Conservation (phyloP, 805 yeast species). For the Spathaspora girioi region DNA sequence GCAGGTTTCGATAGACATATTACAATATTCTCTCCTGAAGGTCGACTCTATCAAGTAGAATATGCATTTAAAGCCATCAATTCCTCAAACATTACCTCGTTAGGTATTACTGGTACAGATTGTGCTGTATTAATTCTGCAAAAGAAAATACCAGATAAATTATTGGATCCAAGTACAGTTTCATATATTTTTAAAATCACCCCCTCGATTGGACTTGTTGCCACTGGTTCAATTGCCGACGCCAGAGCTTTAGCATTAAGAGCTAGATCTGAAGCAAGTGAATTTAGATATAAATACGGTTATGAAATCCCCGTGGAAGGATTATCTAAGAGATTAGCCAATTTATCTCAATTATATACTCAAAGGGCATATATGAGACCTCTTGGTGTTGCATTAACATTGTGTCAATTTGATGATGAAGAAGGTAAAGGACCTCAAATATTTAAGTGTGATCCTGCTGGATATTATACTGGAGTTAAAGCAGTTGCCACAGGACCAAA, state of each 20-base stretch:
- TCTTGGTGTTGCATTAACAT: constrained; percentile 87
- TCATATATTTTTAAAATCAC: constrained; percentile 83
- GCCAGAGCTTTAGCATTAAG: constrained; percentile 86
- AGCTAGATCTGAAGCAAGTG: constrained; percentile 94
- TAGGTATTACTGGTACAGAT: constrained; percentile 84
- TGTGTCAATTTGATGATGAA: constrained; percentile 60
- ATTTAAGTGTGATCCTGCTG: constrained; percentile 96
- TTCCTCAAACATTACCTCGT: constrained; percentile 82
- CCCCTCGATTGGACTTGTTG: constrained; percentile 78
- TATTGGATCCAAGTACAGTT: constrained; percentile 83
- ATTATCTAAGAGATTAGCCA: constrained; percentile 92
- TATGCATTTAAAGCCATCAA: constrained; percentile 97
- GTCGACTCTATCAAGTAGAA: constrained; percentile 95
- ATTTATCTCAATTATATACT: constrained; percentile 90
- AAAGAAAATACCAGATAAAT: constrained; percentile 93
- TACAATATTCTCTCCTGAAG: constrained; percentile 98
- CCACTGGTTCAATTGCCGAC: constrained; percentile 95
- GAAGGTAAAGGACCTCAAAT: constrained; percentile 88
- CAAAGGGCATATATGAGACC: constrained; percentile 99
- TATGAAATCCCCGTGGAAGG: constrained; percentile 96
- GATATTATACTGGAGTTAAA: constrained; percentile 84
- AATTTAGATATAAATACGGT: constrained; percentile 90
- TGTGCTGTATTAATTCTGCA: constrained; percentile 87
- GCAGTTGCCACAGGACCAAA: constrained; percentile 96
- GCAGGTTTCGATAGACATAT: constrained; percentile 97